phyloP scores from a whole-genome alignment of 345 rosid species.

The Turnera subulata region DNA sequence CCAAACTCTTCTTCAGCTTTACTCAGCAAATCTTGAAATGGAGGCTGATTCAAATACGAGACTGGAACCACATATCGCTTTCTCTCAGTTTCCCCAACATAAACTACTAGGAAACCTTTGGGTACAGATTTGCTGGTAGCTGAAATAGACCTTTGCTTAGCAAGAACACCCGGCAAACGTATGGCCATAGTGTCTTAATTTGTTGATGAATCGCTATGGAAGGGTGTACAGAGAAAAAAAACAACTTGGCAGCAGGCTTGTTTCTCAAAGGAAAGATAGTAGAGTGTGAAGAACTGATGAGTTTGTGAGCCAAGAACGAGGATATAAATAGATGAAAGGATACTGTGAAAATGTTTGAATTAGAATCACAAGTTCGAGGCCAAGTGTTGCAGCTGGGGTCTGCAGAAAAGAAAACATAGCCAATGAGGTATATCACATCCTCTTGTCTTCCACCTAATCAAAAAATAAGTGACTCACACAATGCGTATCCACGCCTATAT shows the following conservation, averaged over 20 bases:
- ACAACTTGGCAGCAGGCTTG: too few relatives aligned
- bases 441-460: neutral
- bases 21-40: too few relatives aligned
- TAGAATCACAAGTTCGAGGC: neutral
- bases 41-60: too few relatives aligned
- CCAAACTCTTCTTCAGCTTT: too few relatives aligned
- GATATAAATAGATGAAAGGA: neutral
- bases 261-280: neutral
- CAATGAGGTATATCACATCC: conserved; percentile 1
- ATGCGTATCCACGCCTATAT: too few relatives aligned
- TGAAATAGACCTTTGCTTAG: neutral
- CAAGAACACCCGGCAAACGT: conserved; percentile 8
- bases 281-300: too few relatives aligned
- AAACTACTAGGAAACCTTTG: too few relatives aligned
- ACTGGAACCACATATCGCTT: too few relatives aligned
- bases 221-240: neutral
- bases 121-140: conserved; percentile 21
- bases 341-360: neutral
- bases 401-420: neutral
- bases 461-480: neutral
- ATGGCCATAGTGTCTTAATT: neutral
- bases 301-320: too few relatives aligned
- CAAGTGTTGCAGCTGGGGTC: neutral
- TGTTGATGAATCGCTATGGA: neutral
- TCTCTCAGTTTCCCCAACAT: too few relatives aligned